A percentile compares a stretch with the other conserved stretches of the same genome.
These are phyloP conservation scores for Chaetomium tenue DNA, from an alignment of 495 filamentous ascomycete genomes.

Conservation along the genomic window DNA sequence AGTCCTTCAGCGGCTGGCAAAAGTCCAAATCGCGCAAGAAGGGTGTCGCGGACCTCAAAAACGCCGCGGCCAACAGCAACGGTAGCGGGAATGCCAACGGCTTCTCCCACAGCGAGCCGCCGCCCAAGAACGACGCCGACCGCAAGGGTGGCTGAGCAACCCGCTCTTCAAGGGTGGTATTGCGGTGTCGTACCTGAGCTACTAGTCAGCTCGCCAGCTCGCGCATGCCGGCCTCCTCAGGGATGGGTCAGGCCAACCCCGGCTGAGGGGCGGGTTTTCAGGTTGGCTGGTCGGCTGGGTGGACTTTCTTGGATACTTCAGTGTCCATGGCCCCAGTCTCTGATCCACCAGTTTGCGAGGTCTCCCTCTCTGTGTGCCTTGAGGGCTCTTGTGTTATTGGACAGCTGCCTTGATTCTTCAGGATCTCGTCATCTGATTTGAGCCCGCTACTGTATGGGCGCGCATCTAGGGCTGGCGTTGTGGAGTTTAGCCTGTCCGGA, in stretches of 20 bases:
- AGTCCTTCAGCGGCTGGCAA: constrained; percentile 47
- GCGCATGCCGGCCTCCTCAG: neutral
- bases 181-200: constrained; percentile 2
- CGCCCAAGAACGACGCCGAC: constrained; percentile 51
- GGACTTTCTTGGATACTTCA: constrained; percentile 35
- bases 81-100: constrained; percentile 27
- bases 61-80: constrained; percentile 14
- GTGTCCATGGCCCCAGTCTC: neutral
- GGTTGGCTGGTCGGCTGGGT: neutral
- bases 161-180: neutral
- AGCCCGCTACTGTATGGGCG: neutral
- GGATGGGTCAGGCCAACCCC: neutral
- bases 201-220: neutral
- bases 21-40: constrained; percentile 52
- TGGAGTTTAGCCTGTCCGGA: neutral
- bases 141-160: constrained; percentile 52
- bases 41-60: constrained; percentile 38
- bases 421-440: constrained; percentile 5
- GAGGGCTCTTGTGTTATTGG: neutral
- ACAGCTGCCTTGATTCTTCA: constrained; percentile 1
- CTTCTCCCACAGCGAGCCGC: constrained; percentile 44
- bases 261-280: neutral
- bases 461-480: neutral
- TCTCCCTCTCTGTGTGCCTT: neutral
- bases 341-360: neutral